Evolutionary conservation across 148 eudicot species (phyloP).

Genomic region (Chenopodium quinoa): DNA sequence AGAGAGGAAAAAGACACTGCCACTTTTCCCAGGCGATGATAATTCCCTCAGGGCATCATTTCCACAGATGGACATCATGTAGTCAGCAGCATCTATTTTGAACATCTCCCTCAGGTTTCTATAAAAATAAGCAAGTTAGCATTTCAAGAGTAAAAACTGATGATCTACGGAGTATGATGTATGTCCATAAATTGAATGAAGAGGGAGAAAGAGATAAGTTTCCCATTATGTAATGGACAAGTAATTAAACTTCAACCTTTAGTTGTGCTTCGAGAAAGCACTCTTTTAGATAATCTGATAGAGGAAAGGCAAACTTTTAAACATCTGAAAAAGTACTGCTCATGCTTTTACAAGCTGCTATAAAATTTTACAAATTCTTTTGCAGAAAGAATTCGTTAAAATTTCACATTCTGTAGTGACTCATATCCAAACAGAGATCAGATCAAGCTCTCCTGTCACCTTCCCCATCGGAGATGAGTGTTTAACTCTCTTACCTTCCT

Average conservation of each 20-base stretch:
- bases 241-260: neutral
- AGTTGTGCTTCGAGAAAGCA: neutral
- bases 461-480: neutral
- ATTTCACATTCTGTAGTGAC: neutral
- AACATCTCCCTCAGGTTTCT: slow-evolving; percentile 97
- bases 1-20: slow-evolving; percentile 91
- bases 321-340: neutral
- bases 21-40: slow-evolving; percentile 98
- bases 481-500: neutral
- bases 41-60: slow-evolving; percentile 93
- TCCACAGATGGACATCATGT: slow-evolving; percentile 99
- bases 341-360: neutral
- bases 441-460: neutral
- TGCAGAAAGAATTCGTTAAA: neutral
- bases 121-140: slow-evolving; percentile 12
- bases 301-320: neutral
- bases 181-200: slow-evolving; percentile 12
- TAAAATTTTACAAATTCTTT: neutral
- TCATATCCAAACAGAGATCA: neutral
- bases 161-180: neutral
- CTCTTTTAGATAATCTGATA: neutral
- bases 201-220: neutral
- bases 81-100: slow-evolving; percentile 95
- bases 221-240: neutral
- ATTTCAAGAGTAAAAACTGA: neutral